A percentile compares a stretch with the other conserved stretches of the same genome.
These are phyloP conservation scores for Claviceps sp. DNA, from an alignment of 2,329 filamentous ascomycete species.

Conservation along the genomic window DNA sequence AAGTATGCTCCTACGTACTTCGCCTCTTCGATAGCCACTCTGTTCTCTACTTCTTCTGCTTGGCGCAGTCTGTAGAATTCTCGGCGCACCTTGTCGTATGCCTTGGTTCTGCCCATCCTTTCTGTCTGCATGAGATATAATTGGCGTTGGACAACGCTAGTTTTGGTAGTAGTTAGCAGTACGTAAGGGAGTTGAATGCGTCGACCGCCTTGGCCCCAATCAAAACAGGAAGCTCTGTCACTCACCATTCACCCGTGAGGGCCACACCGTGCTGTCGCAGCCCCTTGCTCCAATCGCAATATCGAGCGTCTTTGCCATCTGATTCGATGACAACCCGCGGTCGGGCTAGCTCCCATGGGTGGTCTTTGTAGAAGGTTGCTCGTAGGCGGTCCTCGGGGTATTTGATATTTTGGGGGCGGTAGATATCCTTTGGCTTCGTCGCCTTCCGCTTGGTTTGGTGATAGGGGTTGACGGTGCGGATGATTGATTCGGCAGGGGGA, in stretches of 20 bases:
- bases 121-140: slow-evolving; percentile 64
- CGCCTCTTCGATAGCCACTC: slow-evolving; percentile 81
- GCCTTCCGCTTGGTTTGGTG: slow-evolving; percentile 31
- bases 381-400: slow-evolving; percentile 80
- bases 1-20: slow-evolving; percentile 78
- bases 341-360: slow-evolving; percentile 92
- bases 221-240: not conserved
- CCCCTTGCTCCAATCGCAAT: slow-evolving; percentile 64
- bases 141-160: slow-evolving; percentile 84
- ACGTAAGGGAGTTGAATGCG: not conserved
- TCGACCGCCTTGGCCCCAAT: not conserved
- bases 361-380: slow-evolving; percentile 74
- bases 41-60: slow-evolving; percentile 65
- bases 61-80: slow-evolving; percentile 86
- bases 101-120: slow-evolving; percentile 46
- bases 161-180: not conserved
- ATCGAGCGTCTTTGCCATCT: slow-evolving; percentile 67
- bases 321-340: slow-evolving; percentile 75
- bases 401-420: slow-evolving; percentile 61
- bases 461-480: slow-evolving; percentile 36
- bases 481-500: slow-evolving; percentile 45
- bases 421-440: slow-evolving; percentile 55
- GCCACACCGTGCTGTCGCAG: slow-evolving; percentile 62
- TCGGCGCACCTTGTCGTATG: slow-evolving; percentile 76
- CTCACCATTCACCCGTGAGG: slow-evolving; percentile 71